These are phyloP conservation scores for Mycena albidolilacea DNA, from an alignment of 768 basidiomycete species.

Conservation along the genomic window DNA sequence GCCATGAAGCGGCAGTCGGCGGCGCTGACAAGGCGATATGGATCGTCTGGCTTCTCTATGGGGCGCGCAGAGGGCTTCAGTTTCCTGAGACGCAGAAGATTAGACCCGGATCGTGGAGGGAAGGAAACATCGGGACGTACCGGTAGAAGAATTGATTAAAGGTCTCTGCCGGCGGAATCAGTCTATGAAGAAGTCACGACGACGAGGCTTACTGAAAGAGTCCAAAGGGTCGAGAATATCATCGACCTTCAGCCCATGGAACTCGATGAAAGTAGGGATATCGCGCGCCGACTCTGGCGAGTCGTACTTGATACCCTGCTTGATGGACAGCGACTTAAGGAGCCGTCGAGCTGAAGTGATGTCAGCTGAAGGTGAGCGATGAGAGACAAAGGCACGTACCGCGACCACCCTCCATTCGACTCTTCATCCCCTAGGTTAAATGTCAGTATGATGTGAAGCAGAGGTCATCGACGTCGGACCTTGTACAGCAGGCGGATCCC, in stretches of 20 bases:
- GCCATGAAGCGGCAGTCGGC: slow-evolving; percentile 98
- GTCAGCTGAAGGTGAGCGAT: slow-evolving; percentile 11
- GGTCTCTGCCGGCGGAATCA: slow-evolving; percentile 66
- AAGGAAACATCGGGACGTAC: slow-evolving; percentile 47
- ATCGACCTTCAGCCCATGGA: slow-evolving; percentile 86
- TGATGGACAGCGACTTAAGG: slow-evolving; percentile 91
- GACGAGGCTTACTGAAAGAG: slow-evolving; percentile 78
- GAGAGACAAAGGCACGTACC: slow-evolving; percentile 61
- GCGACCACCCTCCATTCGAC: slow-evolving; percentile 90
- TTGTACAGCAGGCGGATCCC: slow-evolving; percentile 95
- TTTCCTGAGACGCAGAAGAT: slow-evolving; percentile 66
- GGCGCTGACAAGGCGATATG: slow-evolving; percentile 84
- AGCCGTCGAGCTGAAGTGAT: slow-evolving; percentile 75
- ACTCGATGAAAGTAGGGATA: slow-evolving; percentile 90
- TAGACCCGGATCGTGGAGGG: neutral
- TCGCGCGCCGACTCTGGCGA: slow-evolving; percentile 86
- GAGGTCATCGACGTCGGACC: slow-evolving; percentile 50
- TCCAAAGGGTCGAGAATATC: slow-evolving; percentile 89
- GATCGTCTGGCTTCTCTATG: slow-evolving; percentile 78
- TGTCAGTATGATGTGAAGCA: neutral
- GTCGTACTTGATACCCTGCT: slow-evolving; percentile 96
- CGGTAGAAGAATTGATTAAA: slow-evolving; percentile 96
- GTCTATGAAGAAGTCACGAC: neutral
- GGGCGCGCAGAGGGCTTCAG: slow-evolving; percentile 89
- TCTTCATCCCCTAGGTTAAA: slow-evolving; percentile 76